These are phyloP conservation scores for Deinandra increscens DNA, from an alignment of 129 eudicot species.

Conservation along the genomic window DNA sequence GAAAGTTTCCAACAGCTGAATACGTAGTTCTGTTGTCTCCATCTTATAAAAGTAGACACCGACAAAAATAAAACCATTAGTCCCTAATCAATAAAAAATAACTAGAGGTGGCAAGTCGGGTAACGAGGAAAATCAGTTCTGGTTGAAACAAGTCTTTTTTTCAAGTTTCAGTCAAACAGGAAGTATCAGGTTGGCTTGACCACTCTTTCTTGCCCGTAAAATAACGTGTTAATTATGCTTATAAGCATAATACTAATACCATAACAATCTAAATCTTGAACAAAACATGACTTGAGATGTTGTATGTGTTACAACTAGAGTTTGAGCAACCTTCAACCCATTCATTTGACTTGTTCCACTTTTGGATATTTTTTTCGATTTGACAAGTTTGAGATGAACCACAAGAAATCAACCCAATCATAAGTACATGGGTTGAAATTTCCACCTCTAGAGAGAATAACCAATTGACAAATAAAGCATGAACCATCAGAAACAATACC, in stretches of 20 bases:
- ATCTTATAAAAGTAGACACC: slow-evolving; percentile 36
- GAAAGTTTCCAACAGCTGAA: slow-evolving; percentile 66
- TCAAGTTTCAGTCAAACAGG: not conserved
- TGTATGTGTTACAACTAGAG: not conserved
- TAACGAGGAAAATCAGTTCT: not conserved
- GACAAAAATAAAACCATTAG: not conserved
- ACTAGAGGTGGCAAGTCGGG: not conserved
- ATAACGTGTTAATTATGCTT: not conserved
- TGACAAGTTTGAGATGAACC: not conserved
- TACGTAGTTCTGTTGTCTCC: slow-evolving; percentile 60
- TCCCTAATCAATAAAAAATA: not conserved
- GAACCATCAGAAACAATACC: slow-evolving; percentile 39
- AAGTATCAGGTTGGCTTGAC: not conserved
- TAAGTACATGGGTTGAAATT: not conserved
- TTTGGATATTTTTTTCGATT: not conserved
- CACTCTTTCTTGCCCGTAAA: not conserved
- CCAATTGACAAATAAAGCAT: not conserved
- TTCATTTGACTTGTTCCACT: not conserved
- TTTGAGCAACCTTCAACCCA: not conserved
- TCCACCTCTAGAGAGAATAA: not conserved
- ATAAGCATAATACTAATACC: not conserved
- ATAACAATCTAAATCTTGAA: not conserved
- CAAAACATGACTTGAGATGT: not conserved
- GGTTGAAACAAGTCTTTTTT: not conserved
- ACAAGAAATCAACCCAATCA: not conserved